A percentile compares a stretch with the other conserved stretches of the same genome.
These are phyloP conservation scores for Phytophthora foliorum DNA, from an alignment of 352 stramenopile genomes.

Conservation along the genomic window DNA sequence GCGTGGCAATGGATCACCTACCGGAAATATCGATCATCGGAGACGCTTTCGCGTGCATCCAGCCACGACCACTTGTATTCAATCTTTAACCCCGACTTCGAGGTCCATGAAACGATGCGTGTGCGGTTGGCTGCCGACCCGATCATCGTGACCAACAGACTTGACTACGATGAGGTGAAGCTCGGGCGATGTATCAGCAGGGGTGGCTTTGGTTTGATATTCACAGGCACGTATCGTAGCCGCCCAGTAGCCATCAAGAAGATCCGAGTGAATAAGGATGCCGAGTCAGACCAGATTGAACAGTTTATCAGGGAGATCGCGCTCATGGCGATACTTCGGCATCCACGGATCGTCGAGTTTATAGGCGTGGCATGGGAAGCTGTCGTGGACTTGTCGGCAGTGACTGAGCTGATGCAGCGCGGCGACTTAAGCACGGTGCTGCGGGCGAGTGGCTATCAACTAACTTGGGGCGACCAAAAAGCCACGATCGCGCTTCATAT, in stretches of 20 bases:
- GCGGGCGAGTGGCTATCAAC: conserved; percentile 17
- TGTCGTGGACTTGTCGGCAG: conserved; percentile 44
- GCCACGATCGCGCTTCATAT: conserved; percentile 56
- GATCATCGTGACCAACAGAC: conserved; percentile 48
- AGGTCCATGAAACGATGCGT: conserved; percentile 39
- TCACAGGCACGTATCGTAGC: conserved; percentile 39
- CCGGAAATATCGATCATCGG: conserved; percentile 28
- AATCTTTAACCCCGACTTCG: conserved; percentile 33
- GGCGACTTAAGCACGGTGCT: conserved; percentile 61
- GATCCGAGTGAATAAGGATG: conserved; percentile 34
- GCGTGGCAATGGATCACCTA: conserved; percentile 29
- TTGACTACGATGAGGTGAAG: conserved; percentile 53
- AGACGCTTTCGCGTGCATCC: conserved; percentile 15
- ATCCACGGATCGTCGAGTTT: conserved; percentile 55
- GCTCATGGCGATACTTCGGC: conserved; percentile 48
- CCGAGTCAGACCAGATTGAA: conserved; percentile 38
- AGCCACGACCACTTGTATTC: conserved; percentile 28
- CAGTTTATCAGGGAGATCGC: conserved; percentile 55
- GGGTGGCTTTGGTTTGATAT: conserved; percentile 59
- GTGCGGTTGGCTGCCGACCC: conserved; percentile 46
- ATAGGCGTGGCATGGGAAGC: conserved; percentile 59
- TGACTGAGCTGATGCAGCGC: conserved; percentile 68
- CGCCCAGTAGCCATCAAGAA: conserved; percentile 55
- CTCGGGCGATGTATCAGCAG: conserved; percentile 46
- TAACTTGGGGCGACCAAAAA: conserved; percentile 55